Percentiles rank a stretch among this genome's conserved stretches.
These are phyloP conservation scores for Metarhizium robertsii DNA, from an alignment of 2,329 filamentous ascomycete species.

Conservation along the genomic window DNA sequence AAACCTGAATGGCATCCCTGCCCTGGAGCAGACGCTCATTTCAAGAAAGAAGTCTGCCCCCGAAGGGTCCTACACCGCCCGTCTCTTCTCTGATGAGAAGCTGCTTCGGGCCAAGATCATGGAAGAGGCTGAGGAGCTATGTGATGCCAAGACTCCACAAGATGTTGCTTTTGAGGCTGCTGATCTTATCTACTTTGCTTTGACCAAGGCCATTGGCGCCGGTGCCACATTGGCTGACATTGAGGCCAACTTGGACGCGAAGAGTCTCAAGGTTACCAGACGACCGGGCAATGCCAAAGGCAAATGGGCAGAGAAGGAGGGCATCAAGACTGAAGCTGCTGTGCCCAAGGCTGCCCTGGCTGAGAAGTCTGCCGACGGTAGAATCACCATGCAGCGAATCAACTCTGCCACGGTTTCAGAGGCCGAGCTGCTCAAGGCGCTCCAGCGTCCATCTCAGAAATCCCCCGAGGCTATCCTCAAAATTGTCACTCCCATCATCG, in stretches of 20 bases:
- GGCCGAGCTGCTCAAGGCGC: constrained; percentile 58
- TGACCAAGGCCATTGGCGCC: constrained; percentile 78
- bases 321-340: constrained; percentile 40
- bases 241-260: constrained; percentile 84
- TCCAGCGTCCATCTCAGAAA: constrained; percentile 86
- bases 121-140: constrained; percentile 94
- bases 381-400: constrained; percentile 77
- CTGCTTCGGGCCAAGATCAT: constrained; percentile 92
- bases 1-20: constrained; percentile 68
- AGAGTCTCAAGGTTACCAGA: constrained; percentile 91
- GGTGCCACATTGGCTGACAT: constrained; percentile 84
- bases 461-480: constrained; percentile 90
- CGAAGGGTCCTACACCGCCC: constrained; percentile 83
- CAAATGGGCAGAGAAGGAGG: constrained; percentile 79
- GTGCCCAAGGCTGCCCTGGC: constrained; percentile 24
- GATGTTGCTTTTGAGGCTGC: constrained; percentile 92
- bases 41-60: constrained; percentile 77
- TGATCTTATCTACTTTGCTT: constrained; percentile 89
- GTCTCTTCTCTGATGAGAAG: constrained; percentile 86
- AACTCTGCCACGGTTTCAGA: constrained; percentile 56
- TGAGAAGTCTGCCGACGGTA: constrained; percentile 31
- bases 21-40: constrained; percentile 77
- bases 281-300: constrained; percentile 91
- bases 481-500: constrained; percentile 85
- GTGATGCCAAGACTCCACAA: constrained; percentile 70